Percentiles rank a stretch among this genome's conserved stretches.
These are phyloP conservation scores for Ustilago bromivora DNA, from an alignment of 1,284 basidiomycete species.

Conservation along the genomic window DNA sequence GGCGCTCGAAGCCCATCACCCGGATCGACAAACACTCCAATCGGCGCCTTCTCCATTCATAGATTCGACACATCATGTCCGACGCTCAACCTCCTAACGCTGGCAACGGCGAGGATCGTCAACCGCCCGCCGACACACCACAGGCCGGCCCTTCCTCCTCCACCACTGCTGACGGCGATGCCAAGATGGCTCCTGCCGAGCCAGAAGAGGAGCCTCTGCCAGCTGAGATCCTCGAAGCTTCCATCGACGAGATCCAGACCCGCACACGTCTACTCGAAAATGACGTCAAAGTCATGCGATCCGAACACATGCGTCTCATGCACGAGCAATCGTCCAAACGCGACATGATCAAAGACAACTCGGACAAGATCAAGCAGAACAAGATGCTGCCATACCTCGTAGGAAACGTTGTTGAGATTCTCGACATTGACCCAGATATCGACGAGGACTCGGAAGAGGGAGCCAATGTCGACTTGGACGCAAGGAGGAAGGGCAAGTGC, in stretches of 20 bases:
- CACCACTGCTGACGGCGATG: constrained; percentile 39
- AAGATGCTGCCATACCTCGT: constrained; percentile 98
- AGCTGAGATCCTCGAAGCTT: constrained; percentile 63
- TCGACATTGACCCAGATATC: constrained; percentile 89
- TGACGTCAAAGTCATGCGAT: constrained; percentile 69
- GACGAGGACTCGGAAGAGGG: constrained; percentile 84
- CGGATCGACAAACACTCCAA: background rate
- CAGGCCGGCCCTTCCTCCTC: constrained; percentile 41
- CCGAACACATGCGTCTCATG: constrained; percentile 86
- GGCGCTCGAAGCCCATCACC: too few relatives aligned
- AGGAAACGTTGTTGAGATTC: constrained; percentile 85
- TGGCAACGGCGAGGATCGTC: constrained; percentile 23
- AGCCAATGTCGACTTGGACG: constrained; percentile 91
- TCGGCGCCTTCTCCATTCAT: background rate
- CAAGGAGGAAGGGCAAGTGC: constrained; percentile 94
- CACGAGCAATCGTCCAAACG: constrained; percentile 97
- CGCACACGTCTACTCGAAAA: constrained; percentile 68
- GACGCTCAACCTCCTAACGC: constrained; percentile 41
- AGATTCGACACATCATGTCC: constrained; percentile 26
- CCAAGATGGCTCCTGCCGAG: constrained; percentile 49
- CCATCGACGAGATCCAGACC: constrained; percentile 65
- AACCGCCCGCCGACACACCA: constrained; percentile 18
- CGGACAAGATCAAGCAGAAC: constrained; percentile 99
- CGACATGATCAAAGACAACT: constrained; percentile 97
- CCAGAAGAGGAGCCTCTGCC: constrained; percentile 54